Evolutionary conservation across 208 protist genomes (phyloP).

Genomic region (Novymonas esmeraldas): DNA sequence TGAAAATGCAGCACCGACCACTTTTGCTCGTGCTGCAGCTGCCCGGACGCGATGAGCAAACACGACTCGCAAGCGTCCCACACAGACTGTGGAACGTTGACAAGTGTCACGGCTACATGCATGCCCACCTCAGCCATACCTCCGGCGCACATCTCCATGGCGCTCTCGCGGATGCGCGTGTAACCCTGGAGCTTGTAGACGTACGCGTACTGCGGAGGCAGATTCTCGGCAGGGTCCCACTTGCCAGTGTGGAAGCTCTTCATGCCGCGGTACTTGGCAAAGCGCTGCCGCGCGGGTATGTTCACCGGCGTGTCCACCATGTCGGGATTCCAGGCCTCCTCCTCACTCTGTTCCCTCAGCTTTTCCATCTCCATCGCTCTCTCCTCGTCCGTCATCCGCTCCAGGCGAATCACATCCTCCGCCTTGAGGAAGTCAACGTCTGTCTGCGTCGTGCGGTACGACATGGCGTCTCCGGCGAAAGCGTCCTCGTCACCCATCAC

Average conservation of each 20-base stretch:
- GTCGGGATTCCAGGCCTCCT: slow-evolving; percentile 86
- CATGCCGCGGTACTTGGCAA: slow-evolving; percentile 87
- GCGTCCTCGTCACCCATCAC: slow-evolving; percentile 55
- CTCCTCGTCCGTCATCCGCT: slow-evolving; percentile 89
- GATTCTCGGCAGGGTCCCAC: slow-evolving; percentile 85
- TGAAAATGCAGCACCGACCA: slow-evolving; percentile 91
- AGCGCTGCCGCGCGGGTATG: slow-evolving; percentile 84
- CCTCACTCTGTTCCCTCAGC: slow-evolving; percentile 75
- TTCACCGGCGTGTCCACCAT: slow-evolving; percentile 88
- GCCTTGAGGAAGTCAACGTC: slow-evolving; percentile 87
- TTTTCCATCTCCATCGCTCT: slow-evolving; percentile 67
- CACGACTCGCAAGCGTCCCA: slow-evolving; percentile 41
- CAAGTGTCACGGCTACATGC: slow-evolving; percentile 71
- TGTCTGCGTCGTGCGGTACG: slow-evolving; percentile 75
- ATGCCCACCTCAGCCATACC: slow-evolving; percentile 55
- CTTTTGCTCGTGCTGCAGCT: slow-evolving; percentile 91
- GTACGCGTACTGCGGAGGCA: slow-evolving; percentile 85
- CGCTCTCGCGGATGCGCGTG: slow-evolving; percentile 71
- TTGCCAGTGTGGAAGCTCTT: slow-evolving; percentile 89
- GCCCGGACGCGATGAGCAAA: slow-evolving; percentile 81
- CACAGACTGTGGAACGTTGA: slow-evolving; percentile 55
- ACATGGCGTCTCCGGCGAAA: slow-evolving; percentile 63
- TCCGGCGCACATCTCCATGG: slow-evolving; percentile 60
- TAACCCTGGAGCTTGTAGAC: slow-evolving; percentile 91
- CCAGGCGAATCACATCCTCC: slow-evolving; percentile 77